Evolutionary conservation across 129 eudicot genomes (phyloP).

Genomic region (Helianthus tuberosus): DNA sequence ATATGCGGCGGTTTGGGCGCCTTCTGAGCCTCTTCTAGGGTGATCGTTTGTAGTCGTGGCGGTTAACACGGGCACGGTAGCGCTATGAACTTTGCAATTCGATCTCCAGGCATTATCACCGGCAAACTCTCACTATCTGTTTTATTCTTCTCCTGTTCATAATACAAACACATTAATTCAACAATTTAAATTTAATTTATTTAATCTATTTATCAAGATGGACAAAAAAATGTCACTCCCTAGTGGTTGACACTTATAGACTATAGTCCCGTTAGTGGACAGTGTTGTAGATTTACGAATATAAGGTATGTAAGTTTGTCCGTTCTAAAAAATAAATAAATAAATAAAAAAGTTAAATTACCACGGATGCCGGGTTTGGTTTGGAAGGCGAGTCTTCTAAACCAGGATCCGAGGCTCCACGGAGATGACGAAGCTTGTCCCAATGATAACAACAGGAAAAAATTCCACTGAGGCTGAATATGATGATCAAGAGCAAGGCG

Average conservation of each 20-base stretch:
- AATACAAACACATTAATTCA: neutral
- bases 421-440: constrained; percentile 61
- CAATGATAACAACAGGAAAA: constrained; percentile 66
- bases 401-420: constrained; percentile 22
- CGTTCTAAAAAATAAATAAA: neutral
- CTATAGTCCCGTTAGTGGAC: no score
- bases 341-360: constrained; percentile 9
- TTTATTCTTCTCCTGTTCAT: constrained; percentile 42
- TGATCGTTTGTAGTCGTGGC: constrained; percentile 33
- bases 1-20: constrained; percentile 67
- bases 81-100: constrained; percentile 81
- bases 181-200: neutral
- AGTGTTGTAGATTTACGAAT: no score
- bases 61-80: constrained; percentile 87
- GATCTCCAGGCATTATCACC: constrained; percentile 92
- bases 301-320: no score
- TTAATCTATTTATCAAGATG: no score
- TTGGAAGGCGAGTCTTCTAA: constrained; percentile 38
- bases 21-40: constrained; percentile 34
- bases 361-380: constrained; percentile 41
- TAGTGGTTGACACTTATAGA: no score
- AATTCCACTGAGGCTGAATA: constrained; percentile 69
- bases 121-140: constrained; percentile 55
- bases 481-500: constrained; percentile 61
- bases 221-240: no score